phyloP scores from a whole-genome alignment of 768 basidiomycete species.

The Kwoniella europaea region DNA sequence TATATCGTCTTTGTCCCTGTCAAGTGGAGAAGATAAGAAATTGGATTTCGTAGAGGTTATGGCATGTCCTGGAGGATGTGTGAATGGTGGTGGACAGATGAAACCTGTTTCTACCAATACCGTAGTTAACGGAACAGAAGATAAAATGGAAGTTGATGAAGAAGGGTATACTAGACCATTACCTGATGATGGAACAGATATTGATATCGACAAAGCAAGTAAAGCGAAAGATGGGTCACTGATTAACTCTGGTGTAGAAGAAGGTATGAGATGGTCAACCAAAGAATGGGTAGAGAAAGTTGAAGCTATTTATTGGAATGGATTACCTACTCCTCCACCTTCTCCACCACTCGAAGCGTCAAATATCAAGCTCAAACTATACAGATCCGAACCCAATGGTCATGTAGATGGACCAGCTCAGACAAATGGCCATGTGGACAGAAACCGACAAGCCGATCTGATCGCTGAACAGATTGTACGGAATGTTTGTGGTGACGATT shows the following conservation, averaged over 20 bases:
- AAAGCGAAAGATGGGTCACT: conserved; percentile 24
- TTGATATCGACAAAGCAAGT: conserved; percentile 33
- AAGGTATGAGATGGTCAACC: conserved; percentile 75
- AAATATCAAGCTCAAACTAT: conserved; percentile 3
- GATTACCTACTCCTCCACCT: conserved; percentile 62
- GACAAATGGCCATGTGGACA: neutral
- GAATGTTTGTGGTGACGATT: conserved; percentile 63
- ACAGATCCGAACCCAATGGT: neutral
- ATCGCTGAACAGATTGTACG: conserved; percentile 60
- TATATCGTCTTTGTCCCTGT: conserved; percentile 24
- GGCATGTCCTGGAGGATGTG: conserved; percentile 97
- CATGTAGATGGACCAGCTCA: neutral
- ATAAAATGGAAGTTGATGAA: conserved; percentile 61
- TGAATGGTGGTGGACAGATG: conserved; percentile 92
- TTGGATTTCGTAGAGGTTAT: conserved; percentile 66
- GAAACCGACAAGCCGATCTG: conserved; percentile 55
- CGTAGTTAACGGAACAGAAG: conserved; percentile 5
- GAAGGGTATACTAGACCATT: conserved; percentile 73
- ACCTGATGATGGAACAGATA: conserved; percentile 64
- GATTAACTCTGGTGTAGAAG: conserved; percentile 48
- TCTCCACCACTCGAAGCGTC: conserved; percentile 54
- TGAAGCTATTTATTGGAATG: conserved; percentile 79
- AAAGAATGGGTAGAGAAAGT: conserved; percentile 81
- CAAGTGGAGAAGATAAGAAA: conserved; percentile 45
- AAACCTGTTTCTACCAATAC: conserved; percentile 42